A percentile compares a stretch with the other conserved stretches of the same genome.
Evolutionary conservation across 345 rosid species (phyloP).

Genomic region (Dipteronia dyeriana): DNA sequence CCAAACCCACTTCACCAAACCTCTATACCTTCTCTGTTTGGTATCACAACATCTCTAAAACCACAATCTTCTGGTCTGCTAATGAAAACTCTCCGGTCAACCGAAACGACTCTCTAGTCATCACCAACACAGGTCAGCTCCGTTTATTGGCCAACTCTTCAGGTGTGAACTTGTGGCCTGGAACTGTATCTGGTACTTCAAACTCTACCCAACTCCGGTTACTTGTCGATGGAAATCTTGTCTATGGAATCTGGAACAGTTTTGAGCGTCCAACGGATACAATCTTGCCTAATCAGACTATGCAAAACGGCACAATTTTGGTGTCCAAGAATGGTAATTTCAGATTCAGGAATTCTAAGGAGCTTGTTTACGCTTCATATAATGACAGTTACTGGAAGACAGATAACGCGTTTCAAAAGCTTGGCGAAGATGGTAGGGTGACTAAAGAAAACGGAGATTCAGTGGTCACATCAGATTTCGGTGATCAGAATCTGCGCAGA

Average conservation of each 20-base stretch:
- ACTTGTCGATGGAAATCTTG: slow-evolving; percentile 41
- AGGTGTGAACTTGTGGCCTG: slow-evolving; percentile 31
- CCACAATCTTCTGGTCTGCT: slow-evolving; percentile 50
- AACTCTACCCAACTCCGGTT: slow-evolving; percentile 38
- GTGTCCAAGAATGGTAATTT: slow-evolving; percentile 44
- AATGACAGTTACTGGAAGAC: slow-evolving; percentile 31
- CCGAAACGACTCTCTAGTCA: slow-evolving; percentile 26
- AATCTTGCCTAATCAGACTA: slow-evolving; percentile 44
- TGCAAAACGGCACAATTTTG: slow-evolving; percentile 9
- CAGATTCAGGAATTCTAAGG: slow-evolving; percentile 26
- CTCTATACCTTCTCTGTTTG: slow-evolving; percentile 53
- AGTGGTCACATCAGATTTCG: slow-evolving; percentile 42
- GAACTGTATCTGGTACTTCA: background rate
- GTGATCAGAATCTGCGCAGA: slow-evolving; percentile 29
- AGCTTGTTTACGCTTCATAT: slow-evolving; percentile 28
- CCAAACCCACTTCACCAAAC: slow-evolving; percentile 16
- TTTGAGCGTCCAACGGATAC: slow-evolving; percentile 46
- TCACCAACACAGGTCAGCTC: slow-evolving; percentile 34
- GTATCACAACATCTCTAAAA: slow-evolving; percentile 33
- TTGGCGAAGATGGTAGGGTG: slow-evolving; percentile 32
- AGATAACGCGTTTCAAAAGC: slow-evolving; percentile 2
- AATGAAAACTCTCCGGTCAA: slow-evolving; percentile 18
- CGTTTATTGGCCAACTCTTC: slow-evolving; percentile 33
- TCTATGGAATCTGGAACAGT: slow-evolving; percentile 44
- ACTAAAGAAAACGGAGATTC: background rate